Percentiles rank a stretch among this genome's conserved stretches.
These are phyloP conservation scores for Suillus fuscotomentosus DNA, from an alignment of 768 basidiomycete species.

Conservation along the genomic window DNA sequence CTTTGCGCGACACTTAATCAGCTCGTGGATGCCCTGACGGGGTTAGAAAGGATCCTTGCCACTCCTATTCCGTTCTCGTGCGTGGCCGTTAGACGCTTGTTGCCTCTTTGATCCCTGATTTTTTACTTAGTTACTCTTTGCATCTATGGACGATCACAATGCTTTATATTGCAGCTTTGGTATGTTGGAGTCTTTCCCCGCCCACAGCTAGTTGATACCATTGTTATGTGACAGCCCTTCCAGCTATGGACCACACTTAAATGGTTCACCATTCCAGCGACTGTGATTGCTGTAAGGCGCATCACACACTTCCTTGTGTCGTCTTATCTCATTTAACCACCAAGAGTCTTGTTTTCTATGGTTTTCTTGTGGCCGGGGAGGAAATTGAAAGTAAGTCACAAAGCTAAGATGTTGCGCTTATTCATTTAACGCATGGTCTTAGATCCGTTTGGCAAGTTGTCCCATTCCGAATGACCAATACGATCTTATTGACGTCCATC, in stretches of 20 bases:
- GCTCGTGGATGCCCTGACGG: conserved; percentile 63
- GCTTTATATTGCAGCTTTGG: conserved; percentile 59
- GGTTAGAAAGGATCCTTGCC: conserved; percentile 70
- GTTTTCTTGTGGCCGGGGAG: conserved; percentile 70
- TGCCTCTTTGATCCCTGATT: background rate
- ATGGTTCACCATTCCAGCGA: conserved; percentile 67
- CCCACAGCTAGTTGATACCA: background rate
- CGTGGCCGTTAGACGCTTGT: background rate
- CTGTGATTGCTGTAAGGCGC: conserved; percentile 44
- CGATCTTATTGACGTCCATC: background rate
- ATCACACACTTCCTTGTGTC: background rate
- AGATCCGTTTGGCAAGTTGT: conserved; percentile 46
- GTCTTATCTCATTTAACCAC: background rate
- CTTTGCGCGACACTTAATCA: conserved; percentile 49
- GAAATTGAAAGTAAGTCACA: conserved; percentile 66
- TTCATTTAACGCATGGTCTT: conserved; percentile 1
- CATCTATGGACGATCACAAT: conserved; percentile 66
- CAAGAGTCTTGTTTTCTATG: conserved; percentile 67
- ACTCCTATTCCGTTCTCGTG: conserved; percentile 76
- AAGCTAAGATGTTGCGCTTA: background rate
- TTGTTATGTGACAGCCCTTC: conserved; percentile 46
- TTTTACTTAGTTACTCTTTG: conserved; percentile 50
- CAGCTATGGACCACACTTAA: conserved; percentile 53
- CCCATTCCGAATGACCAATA: background rate
- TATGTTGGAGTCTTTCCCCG: conserved; percentile 25